A percentile compares a stretch with the other conserved stretches of the same genome.
phyloP scores from a whole-genome alignment of 2,329 filamentous ascomycete genomes.

The Fusarium aywerte region DNA sequence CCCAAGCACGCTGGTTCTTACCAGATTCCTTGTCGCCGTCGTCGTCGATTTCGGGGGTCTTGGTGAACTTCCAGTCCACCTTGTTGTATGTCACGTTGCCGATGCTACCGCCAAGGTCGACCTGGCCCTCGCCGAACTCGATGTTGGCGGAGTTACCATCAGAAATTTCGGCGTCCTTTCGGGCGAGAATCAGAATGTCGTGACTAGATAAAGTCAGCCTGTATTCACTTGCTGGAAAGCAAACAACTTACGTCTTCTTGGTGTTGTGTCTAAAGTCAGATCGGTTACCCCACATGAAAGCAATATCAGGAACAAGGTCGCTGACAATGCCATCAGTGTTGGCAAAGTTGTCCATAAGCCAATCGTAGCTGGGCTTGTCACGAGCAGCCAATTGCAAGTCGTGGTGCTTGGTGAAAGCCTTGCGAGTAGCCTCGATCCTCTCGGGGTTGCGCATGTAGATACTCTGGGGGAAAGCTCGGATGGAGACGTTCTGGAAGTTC shows the following conservation, averaged over 20 bases:
- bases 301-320: slow-evolving; percentile 45
- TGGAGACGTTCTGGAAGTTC: slow-evolving; percentile 38
- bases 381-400: slow-evolving; percentile 44
- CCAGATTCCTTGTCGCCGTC: slow-evolving; percentile 33
- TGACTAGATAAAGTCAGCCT: slow-evolving; percentile 35
- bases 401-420: slow-evolving; percentile 38
- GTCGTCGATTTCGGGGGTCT: slow-evolving; percentile 40
- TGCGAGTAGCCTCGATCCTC: slow-evolving; percentile 34
- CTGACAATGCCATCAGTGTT: slow-evolving; percentile 35
- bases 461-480: slow-evolving; percentile 45
- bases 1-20: slow-evolving; percentile 46
- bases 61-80: slow-evolving; percentile 46
- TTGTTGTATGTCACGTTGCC: slow-evolving; percentile 45
- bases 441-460: slow-evolving; percentile 42
- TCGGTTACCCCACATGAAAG: slow-evolving; percentile 46
- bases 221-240: background rate
- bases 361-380: slow-evolving; percentile 45
- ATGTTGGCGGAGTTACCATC: slow-evolving; percentile 36
- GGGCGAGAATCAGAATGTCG: slow-evolving; percentile 44
- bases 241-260: slow-evolving; percentile 42
- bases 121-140: slow-evolving; percentile 40
- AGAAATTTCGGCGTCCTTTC: slow-evolving; percentile 43
- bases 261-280: slow-evolving; percentile 44
- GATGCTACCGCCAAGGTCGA: slow-evolving; percentile 36
- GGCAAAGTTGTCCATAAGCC: slow-evolving; percentile 41